A percentile compares a stretch with the other conserved stretches of the same genome.
Conservation (phyloP, 768 basidiomycete genomes). For the Pleurotus pulmonarius region DNA sequence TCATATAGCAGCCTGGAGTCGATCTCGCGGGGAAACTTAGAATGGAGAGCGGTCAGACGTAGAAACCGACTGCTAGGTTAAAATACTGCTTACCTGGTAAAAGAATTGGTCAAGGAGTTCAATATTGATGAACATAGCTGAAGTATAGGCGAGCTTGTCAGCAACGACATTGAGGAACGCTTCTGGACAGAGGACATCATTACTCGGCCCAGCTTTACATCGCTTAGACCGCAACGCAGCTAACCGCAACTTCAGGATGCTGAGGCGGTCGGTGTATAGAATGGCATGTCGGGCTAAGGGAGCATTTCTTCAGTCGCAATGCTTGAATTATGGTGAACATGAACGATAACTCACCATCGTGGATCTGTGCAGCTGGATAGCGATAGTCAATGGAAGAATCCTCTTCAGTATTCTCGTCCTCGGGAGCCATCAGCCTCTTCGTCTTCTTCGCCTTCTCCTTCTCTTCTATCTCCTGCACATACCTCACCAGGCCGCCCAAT, state of each 20-base stretch:
- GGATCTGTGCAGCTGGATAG: constrained; percentile 86
- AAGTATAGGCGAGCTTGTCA: constrained; percentile 93
- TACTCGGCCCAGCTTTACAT: constrained; percentile 85
- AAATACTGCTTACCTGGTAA: constrained; percentile 69
- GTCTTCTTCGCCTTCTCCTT: constrained; percentile 62
- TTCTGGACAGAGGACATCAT: constrained; percentile 90
- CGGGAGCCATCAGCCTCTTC: constrained; percentile 36
- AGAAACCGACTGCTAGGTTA: background rate
- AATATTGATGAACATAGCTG: constrained; percentile 98
- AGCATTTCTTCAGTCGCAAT: constrained; percentile 10
- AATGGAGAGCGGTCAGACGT: constrained; percentile 2
- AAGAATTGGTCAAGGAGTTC: constrained; percentile 98
- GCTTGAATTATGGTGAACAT: background rate
- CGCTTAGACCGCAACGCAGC: constrained; percentile 85
- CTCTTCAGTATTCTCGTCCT: constrained; percentile 31
- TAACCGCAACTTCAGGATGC: constrained; percentile 81
- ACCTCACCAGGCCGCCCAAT: constrained; percentile 69
- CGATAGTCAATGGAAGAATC: constrained; percentile 65
- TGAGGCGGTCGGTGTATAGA: constrained; percentile 77
- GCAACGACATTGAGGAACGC: constrained; percentile 96
- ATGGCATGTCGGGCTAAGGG: constrained; percentile 84
- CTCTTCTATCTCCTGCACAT: constrained; percentile 82
- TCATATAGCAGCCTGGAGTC: constrained; percentile 92
- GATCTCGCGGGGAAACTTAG: constrained; percentile 94
- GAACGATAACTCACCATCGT: constrained; percentile 67